Evolutionary conservation across 768 basidiomycete genomes (phyloP).

Genomic region (Mycena venus): DNA sequence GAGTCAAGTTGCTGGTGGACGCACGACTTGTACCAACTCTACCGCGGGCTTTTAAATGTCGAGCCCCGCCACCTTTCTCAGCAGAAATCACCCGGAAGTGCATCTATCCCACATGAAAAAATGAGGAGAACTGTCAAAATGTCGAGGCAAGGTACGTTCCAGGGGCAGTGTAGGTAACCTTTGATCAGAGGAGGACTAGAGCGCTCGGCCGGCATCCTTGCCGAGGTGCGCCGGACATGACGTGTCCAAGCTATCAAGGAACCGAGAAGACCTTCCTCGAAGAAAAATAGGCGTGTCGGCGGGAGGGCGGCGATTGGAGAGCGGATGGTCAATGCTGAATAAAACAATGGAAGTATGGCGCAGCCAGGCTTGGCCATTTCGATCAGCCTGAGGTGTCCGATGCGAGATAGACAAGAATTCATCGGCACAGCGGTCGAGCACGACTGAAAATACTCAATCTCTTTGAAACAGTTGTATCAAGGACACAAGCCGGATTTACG

Average conservation of each 20-base stretch:
- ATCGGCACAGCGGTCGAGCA: conserved; percentile 17
- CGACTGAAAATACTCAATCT: conserved; percentile 13
- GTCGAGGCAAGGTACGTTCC: conserved; percentile 13
- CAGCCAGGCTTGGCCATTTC: conserved; percentile 16
- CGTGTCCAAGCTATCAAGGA: conserved; percentile 15
- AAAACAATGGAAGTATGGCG: conserved; percentile 15
- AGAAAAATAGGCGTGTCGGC: conserved; percentile 8
- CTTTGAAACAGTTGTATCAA: conserved; percentile 18
- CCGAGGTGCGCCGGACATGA: conserved; percentile 18
- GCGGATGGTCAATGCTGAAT: conserved; percentile 8
- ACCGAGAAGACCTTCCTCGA: conserved; percentile 18
- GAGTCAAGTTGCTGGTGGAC: conserved; percentile 8
- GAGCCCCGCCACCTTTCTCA: neutral
- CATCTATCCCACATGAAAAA: conserved; percentile 12
- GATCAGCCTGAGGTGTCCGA: conserved; percentile 17
- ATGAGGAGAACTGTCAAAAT: conserved; percentile 10
- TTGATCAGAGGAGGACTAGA: conserved; percentile 12
- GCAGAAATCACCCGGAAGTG: conserved; percentile 5
- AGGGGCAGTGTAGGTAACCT: conserved; percentile 1
- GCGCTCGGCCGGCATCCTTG: conserved; percentile 17
- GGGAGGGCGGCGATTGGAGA: conserved; percentile 14
- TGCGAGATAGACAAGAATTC: conserved; percentile 14
- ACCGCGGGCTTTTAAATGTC: conserved; percentile 12
- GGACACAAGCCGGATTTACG: conserved; percentile 14
- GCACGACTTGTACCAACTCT: conserved; percentile 18